phyloP scores from a whole-genome alignment of 345 rosid genomes.

The Eucalyptus pauciflora region DNA sequence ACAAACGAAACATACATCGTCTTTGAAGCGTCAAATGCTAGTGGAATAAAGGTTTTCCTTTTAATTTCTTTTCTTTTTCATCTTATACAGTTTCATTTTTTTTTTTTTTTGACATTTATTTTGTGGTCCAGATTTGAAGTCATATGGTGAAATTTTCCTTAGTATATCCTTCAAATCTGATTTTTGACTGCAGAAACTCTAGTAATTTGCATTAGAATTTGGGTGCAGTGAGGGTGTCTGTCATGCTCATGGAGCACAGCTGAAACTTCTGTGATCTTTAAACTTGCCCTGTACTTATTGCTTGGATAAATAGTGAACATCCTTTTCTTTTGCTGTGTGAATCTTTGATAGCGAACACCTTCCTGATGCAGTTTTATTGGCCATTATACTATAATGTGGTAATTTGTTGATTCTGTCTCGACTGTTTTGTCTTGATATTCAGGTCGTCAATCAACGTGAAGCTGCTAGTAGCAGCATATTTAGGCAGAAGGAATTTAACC shows the following conservation, averaged over 20 bases:
- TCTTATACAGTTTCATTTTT: background rate
- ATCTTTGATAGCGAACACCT: background rate
- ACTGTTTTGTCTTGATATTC: background rate
- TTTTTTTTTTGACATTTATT: background rate
- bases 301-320: background rate
- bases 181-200: background rate
- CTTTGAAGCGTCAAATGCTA: conserved; percentile 78
- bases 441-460: conserved; percentile 96
- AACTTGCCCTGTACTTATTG: background rate
- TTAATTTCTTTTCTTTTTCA: background rate
- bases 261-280: background rate
- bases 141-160: background rate
- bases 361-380: background rate
- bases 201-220: background rate
- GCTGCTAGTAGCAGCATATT: conserved; percentile 95
- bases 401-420: background rate
- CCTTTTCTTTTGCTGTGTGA: background rate
- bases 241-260: background rate
- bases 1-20: conserved; percentile 62
- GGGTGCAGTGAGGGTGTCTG: background rate
- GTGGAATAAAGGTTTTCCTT: conserved; percentile 82
- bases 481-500: conserved; percentile 94
- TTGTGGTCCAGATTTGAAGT: background rate
- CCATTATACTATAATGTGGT: background rate
- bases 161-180: background rate